Conservation (phyloP, 1,139 yeast species). For the Saccharomycopsis phalli region DNA sequence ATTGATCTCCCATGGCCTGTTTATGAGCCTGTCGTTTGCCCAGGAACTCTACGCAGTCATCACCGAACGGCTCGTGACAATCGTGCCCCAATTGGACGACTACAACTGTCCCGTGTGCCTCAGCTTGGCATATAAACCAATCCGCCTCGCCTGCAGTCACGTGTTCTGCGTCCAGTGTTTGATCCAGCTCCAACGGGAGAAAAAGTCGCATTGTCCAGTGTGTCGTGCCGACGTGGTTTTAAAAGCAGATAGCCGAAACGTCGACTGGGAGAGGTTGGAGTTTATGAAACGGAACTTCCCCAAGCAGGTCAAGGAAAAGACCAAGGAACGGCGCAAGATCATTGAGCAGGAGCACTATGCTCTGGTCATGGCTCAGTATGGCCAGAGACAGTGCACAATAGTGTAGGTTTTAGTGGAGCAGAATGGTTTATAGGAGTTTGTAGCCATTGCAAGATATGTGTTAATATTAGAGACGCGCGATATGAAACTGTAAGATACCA, state of each 20-base stretch:
- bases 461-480: too few relatives aligned
- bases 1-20: conserved; percentile 37
- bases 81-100: conserved; percentile 68
- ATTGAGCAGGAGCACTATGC: conserved; percentile 33
- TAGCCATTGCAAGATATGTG: too few relatives aligned
- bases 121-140: conserved; percentile 63
- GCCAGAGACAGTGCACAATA: not conserved
- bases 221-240: conserved; percentile 52
- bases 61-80: conserved; percentile 42
- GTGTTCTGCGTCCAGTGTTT: conserved; percentile 65
- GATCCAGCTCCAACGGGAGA: conserved; percentile 53
- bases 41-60: conserved; percentile 49
- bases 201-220: conserved; percentile 55
- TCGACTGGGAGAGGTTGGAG: conserved; percentile 46
- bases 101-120: conserved; percentile 68
- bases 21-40: conserved; percentile 43
- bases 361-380: conserved; percentile 1
- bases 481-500: too few relatives aligned
- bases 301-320: conserved; percentile 52
- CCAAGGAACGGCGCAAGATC: conserved; percentile 51
- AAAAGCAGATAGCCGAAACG: conserved; percentile 49
- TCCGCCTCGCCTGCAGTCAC: conserved; percentile 53
- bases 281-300: conserved; percentile 58
- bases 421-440: too few relatives aligned
- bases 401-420: not conserved